Base-by-base conservation (phyloP, 768 basidiomycete species). In the Tricholoma furcatifolium region DNA sequence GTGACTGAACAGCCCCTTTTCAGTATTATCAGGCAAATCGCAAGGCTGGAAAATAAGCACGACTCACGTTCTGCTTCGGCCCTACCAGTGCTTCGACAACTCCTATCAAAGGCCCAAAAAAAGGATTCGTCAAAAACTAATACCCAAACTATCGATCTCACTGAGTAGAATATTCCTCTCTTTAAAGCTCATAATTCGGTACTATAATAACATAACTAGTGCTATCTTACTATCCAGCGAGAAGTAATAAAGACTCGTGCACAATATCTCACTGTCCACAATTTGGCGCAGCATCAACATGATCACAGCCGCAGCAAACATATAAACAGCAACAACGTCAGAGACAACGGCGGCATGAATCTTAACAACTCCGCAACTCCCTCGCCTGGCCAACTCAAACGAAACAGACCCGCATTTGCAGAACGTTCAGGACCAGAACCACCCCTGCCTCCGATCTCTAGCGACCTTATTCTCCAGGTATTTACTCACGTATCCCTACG, bases 401-500 rank as follows among this genome's bases (percentile, higher is more conserved):
- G 63, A 40, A 49, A 50, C 32, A 50, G 58, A 10, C 55, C 48
- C 24, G 53, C 53, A 32, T 4, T 27, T 27, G 23, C 18, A 47
- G 56, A 58, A 31, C 41, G 18, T 36, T 46, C 20, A 14, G 35
- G 30, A 31, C 59, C 44, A 47, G 43, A 69, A 47, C 80, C 77
- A 45, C 70, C 70, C 20, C 64, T 81, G 55, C 87, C 82, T 41
- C 74, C 71, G 63, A 70, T 81, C 44, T 61, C 54, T 52, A 71
- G 73, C 27, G 80, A 85, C 46, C 69, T 82, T 34, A 70, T 83
- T 58, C 77, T 90, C 47, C 80, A 86, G 59, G 83, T 88, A 47
- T 88, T 80, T 60, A 88, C 85, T 11, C 88, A 91, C 63, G 76
- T 68, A 60, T 86, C 86, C 17, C 73, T 90, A 45, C 75, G 81